Evolutionary conservation across 176 grass and related monocot genomes (phyloP).

Genomic region (Aechmea fasciata): DNA sequence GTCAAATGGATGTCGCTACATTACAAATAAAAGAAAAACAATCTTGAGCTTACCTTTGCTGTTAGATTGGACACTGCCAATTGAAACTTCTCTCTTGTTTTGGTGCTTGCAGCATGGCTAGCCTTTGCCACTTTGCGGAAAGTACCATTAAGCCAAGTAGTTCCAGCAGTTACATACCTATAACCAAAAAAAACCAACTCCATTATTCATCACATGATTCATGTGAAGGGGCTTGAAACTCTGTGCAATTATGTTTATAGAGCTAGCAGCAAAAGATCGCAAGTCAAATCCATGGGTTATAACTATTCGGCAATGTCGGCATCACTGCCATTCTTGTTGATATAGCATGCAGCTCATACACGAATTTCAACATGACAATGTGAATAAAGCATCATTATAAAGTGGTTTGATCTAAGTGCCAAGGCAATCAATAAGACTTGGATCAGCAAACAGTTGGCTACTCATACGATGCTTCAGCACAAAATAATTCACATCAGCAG

Average conservation of each 20-base stretch:
- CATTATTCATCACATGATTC: background rate
- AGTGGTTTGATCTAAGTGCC: no score
- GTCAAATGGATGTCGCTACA: background rate
- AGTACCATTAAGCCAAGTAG: slow-evolving; percentile 87
- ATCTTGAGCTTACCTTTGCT: slow-evolving; percentile 53
- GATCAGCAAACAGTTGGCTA: no score
- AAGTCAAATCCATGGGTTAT: background rate
- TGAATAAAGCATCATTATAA: no score
- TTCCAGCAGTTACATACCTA: slow-evolving; percentile 95
- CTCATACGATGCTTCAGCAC: no score
- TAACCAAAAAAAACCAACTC: slow-evolving; percentile 16
- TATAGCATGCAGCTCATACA: no score
- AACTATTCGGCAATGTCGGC: background rate
- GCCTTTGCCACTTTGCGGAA: slow-evolving; percentile 73
- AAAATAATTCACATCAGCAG: no score
- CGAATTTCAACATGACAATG: no score
- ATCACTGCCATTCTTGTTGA: no score
- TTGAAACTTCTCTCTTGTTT: slow-evolving; percentile 97
- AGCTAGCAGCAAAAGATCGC: background rate
- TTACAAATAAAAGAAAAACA: background rate
- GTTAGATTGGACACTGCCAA: slow-evolving; percentile 79
- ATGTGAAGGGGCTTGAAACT: background rate
- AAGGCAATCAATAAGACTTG: no score
- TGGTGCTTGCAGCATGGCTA: slow-evolving; percentile 71
- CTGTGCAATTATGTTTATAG: background rate